A percentile compares a stretch with the other conserved stretches of the same genome.
Conservation (phyloP, 352 stramenopile genomes). For the Elongisporangium senticosum region DNA sequence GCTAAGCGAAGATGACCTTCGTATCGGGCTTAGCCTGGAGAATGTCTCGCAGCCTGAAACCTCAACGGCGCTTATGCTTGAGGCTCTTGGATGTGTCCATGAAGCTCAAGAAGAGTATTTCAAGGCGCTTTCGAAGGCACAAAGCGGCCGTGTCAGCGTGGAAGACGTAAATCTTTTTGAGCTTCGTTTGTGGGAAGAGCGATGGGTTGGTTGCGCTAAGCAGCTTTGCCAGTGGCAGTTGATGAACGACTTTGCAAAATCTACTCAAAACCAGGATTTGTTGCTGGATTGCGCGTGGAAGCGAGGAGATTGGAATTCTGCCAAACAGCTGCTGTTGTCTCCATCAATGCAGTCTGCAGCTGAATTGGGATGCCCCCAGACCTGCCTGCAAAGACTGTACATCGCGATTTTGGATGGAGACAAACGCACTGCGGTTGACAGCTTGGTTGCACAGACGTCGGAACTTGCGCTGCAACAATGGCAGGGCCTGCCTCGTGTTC, state of each 20-base stretch:
- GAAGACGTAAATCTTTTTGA: slow-evolving; percentile 86
- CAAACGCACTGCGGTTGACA: slow-evolving; percentile 66
- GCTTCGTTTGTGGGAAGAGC: slow-evolving; percentile 81
- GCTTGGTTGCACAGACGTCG: slow-evolving; percentile 58
- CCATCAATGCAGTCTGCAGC: slow-evolving; percentile 56
- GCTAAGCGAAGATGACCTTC: slow-evolving; percentile 80
- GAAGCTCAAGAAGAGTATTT: slow-evolving; percentile 88
- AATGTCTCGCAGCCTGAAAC: slow-evolving; percentile 76
- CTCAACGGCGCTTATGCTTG: slow-evolving; percentile 59
- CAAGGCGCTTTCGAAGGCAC: slow-evolving; percentile 68
- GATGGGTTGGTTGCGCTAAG: slow-evolving; percentile 89
- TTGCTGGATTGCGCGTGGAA: slow-evolving; percentile 92
- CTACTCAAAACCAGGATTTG: slow-evolving; percentile 89
- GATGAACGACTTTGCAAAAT: slow-evolving; percentile 90
- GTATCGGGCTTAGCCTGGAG: slow-evolving; percentile 72
- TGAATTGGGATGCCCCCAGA: slow-evolving; percentile 69
- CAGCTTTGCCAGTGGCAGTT: slow-evolving; percentile 91
- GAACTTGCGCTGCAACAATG: slow-evolving; percentile 86
- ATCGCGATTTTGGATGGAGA: slow-evolving; percentile 84
- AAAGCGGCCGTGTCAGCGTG: slow-evolving; percentile 63
- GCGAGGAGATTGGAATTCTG: slow-evolving; percentile 82
- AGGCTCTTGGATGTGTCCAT: slow-evolving; percentile 78
- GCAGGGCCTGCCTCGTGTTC: slow-evolving; percentile 80
- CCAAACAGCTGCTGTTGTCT: slow-evolving; percentile 72
- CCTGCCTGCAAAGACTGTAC: slow-evolving; percentile 80